A percentile compares a stretch with the other conserved stretches of the same genome.
Conservation (phyloP, 495 filamentous ascomycete genomes). For the Jackrogersella multiformis region DNA sequence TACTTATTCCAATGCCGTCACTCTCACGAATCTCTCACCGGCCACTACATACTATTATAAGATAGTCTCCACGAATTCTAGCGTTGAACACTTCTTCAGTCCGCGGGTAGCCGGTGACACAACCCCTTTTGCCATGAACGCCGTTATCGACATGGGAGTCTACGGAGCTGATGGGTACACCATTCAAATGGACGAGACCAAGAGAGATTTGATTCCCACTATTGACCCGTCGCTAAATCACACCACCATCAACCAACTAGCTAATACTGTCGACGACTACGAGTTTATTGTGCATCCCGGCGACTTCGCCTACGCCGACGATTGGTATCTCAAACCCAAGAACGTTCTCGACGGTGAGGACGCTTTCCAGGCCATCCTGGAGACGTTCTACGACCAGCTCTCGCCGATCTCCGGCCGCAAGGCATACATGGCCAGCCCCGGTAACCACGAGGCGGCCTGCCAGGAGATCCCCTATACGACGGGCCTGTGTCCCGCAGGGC, state of each 20-base stretch:
- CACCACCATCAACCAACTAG: conserved; percentile 67
- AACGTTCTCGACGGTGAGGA: conserved; percentile 54
- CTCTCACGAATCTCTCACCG: conserved; percentile 45
- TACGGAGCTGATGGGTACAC: conserved; percentile 68
- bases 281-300: conserved; percentile 68
- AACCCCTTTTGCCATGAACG: conserved; percentile 53
- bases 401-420: conserved; percentile 55
- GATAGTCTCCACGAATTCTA: conserved; percentile 66
- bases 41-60: conserved; percentile 61
- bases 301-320: conserved; percentile 60
- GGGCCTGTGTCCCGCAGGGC: conserved; percentile 62
- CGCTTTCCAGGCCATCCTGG: conserved; percentile 56
- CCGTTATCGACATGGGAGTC: conserved; percentile 58
- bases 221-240: conserved; percentile 68
- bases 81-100: conserved; percentile 63
- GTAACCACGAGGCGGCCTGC: conserved; percentile 57
- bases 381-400: conserved; percentile 56
- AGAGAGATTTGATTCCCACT: conserved; percentile 61
- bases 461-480: conserved; percentile 53
- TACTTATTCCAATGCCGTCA: conserved; percentile 54
- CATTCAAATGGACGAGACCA: conserved; percentile 56
- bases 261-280: conserved; percentile 64
- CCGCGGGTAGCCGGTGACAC: conserved; percentile 58
- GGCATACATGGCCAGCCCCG: conserved; percentile 56
- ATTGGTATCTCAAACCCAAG: conserved; percentile 54